Base-by-base conservation (phyloP, 176 grass and related monocot species). In the Metroxylon sagu region DNA sequence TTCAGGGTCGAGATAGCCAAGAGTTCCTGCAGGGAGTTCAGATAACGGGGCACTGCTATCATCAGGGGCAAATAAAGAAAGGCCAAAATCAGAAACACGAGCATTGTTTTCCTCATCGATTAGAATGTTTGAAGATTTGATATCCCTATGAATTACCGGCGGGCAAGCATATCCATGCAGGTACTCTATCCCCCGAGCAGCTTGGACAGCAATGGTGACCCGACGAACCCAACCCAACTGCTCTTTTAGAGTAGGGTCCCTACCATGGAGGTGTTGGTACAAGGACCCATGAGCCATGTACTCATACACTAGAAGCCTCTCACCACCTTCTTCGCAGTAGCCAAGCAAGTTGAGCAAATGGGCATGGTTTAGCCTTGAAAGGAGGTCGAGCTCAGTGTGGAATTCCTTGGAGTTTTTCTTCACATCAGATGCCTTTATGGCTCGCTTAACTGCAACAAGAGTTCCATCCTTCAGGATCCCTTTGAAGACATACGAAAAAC, bases 91-190 rank as follows among this genome's bases (percentile, higher is more conserved):
- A 0, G 92, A 76, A 6, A 97, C 92, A 19, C 92, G 83, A 0
- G 92, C 92, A 83, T 97, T 97, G 59, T 97, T 84, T 57, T 97
- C 92, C 71, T 97, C 87, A 54, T 97, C 92, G 26, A 97, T 97
- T 53, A 97, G 70, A 77, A 97, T 97, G 62, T 97, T 97, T 39
- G 92, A 97, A 2, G 92, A 97, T 62, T 97, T 97, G 71, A 97
- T 97, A 68, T 97, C 92, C 54, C 92, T 76, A 25, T 97, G 92
- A 76, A 97, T 97, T 19, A 97, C 92, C 0, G 87, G 92, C 48
- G 92, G 92, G 78, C 92, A 97, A 53, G 92, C 92, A 64, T 97
- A 97, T 59, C 92, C 92, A 70, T 97, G 92, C 75, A 97, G 74
- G 62, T 97, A 97, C 55, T 97, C 92, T 3, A 91, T 91, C 5